A percentile compares a stretch with the other conserved stretches of the same genome.
Conservation (phyloP, 495 filamentous ascomycete genomes). For the Terfezia boudieri region DNA sequence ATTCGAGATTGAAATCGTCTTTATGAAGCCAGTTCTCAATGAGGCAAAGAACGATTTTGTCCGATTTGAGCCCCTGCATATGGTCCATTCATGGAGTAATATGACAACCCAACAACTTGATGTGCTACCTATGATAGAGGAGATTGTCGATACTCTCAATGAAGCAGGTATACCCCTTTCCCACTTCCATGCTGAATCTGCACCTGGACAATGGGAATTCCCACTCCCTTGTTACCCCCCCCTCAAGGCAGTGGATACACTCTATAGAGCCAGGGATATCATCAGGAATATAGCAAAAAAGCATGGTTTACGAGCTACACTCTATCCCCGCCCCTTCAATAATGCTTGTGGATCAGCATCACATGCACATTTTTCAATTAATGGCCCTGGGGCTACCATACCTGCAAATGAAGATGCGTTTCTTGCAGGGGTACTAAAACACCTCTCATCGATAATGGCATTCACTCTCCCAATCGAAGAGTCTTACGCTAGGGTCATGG, state of each 20-base stretch:
- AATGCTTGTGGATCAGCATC: conserved; percentile 37
- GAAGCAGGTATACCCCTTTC: conserved; percentile 41
- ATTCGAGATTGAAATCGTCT: conserved; percentile 67
- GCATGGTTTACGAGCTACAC: conserved; percentile 44
- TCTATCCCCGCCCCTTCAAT: conserved; percentile 49
- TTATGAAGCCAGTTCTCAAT: conserved; percentile 26
- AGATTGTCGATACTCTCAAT: conserved; percentile 35
- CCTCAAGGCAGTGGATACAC: conserved; percentile 45
- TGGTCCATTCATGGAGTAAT: conserved; percentile 1
- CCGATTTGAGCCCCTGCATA: conserved; percentile 1
- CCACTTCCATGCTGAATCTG: conserved; percentile 57
- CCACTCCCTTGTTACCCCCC: conserved; percentile 42
- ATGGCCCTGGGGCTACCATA: conserved; percentile 10
- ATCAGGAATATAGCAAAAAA: conserved; percentile 35
- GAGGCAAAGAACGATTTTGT: conserved; percentile 1
- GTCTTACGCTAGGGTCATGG: conserved; percentile 39
- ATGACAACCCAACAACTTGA: neutral
- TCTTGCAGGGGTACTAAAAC: conserved; percentile 42
- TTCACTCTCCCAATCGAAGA: conserved; percentile 37
- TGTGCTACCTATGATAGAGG: conserved; percentile 23
- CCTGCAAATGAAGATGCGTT: conserved; percentile 28
- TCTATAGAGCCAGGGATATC: conserved; percentile 49
- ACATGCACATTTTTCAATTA: conserved; percentile 46
- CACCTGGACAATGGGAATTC: conserved; percentile 63
- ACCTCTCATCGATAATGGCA: conserved; percentile 41